phyloP scores from a whole-genome alignment of 352 stramenopile species.

The Globisporangium carolinianum region DNA sequence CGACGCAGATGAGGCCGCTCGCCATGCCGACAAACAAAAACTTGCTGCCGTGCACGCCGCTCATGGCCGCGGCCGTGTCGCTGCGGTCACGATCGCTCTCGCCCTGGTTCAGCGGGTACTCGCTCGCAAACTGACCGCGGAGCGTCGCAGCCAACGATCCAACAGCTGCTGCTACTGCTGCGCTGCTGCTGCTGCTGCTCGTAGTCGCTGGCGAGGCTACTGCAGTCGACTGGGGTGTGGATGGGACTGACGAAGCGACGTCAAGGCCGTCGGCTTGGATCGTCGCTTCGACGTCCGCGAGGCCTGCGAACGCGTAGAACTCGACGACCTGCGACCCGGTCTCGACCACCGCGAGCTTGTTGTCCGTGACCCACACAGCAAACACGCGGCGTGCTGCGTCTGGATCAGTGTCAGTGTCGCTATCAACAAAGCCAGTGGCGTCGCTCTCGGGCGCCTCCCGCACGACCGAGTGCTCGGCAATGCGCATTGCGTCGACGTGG shows the following conservation, averaged over 20 bases:
- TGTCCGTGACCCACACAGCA: slow-evolving; percentile 40
- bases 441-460: too few relatives aligned
- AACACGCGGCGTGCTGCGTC: slow-evolving; percentile 31
- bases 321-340: slow-evolving; percentile 48
- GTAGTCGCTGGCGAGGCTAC: not conserved
- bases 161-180: not conserved
- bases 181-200: too few relatives aligned
- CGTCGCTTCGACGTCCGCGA: slow-evolving; percentile 15
- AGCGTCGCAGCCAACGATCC: slow-evolving; percentile 1
- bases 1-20: slow-evolving; percentile 61
- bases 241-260: slow-evolving; percentile 2
- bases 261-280: slow-evolving; percentile 16
- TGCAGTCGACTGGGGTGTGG: not conserved
- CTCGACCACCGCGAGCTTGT: slow-evolving; percentile 63
- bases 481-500: slow-evolving; percentile 12
- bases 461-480: not conserved
- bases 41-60: slow-evolving; percentile 36
- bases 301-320: slow-evolving; percentile 64
- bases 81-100: slow-evolving; percentile 28
- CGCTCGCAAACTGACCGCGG: slow-evolving; percentile 29
- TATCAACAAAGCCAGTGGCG: not conserved
- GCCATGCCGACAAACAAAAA: slow-evolving; percentile 72
- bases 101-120: slow-evolving; percentile 59
- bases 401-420: slow-evolving; percentile 1
- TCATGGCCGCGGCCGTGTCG: slow-evolving; percentile 44